phyloP scores from a whole-genome alignment of 2,329 filamentous ascomycete species.

The Parasarocladium wereldwijsianum region DNA sequence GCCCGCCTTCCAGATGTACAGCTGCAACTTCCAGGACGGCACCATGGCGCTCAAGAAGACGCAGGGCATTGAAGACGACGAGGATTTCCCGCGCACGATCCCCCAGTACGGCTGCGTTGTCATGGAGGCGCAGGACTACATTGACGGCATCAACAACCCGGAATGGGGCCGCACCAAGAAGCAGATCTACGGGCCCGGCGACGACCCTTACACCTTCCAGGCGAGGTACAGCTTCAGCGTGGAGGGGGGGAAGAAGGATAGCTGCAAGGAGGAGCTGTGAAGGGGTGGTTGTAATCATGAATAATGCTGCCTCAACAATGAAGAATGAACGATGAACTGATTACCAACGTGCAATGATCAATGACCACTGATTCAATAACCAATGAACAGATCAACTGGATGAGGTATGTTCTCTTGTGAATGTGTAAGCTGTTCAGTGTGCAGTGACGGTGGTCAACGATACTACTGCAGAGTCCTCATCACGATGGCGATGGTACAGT shows the following conservation, averaged over 20 bases:
- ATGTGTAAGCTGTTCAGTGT: no score
- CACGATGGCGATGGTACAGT: no score
- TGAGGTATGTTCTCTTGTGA: no score
- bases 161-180: slow-evolving; percentile 59
- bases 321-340: no score
- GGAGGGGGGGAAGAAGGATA: slow-evolving; percentile 14
- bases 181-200: slow-evolving; percentile 46
- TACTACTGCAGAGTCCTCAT: no score
- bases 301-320: no score
- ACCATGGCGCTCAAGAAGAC: slow-evolving; percentile 52
- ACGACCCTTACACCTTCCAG: slow-evolving; percentile 45
- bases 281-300: neutral
- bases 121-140: slow-evolving; percentile 86
- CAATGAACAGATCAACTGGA: no score
- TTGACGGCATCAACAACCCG: slow-evolving; percentile 85
- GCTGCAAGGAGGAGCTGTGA: slow-evolving; percentile 2
- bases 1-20: slow-evolving; percentile 78
- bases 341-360: no score
- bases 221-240: slow-evolving; percentile 46
- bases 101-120: slow-evolving; percentile 74
- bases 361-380: no score
- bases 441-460: no score
- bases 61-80: slow-evolving; percentile 44
- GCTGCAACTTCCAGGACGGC: slow-evolving; percentile 65
- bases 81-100: slow-evolving; percentile 44